phyloP scores from a whole-genome alignment of 2,329 filamentous ascomycete genomes.

The Colletotrichum tropicicola region DNA sequence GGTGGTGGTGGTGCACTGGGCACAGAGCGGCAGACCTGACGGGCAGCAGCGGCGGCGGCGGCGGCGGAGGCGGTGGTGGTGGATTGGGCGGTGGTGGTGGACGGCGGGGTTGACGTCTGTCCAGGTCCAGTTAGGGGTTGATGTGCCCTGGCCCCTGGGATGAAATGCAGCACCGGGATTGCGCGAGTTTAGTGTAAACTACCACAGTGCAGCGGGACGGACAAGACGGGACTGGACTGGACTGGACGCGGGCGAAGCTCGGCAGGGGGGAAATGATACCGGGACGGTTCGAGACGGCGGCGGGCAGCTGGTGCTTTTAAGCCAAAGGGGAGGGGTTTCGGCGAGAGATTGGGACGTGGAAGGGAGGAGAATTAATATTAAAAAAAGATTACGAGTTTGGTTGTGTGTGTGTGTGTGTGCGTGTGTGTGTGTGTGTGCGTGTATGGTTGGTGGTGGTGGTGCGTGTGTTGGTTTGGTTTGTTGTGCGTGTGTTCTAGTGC shows the following conservation, averaged over 20 bases:
- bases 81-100: conserved; percentile 5
- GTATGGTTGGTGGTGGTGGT: background rate
- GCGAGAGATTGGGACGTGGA: background rate
- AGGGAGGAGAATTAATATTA: background rate
- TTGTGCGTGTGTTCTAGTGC: conserved; percentile 12
- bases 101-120: conserved; percentile 29
- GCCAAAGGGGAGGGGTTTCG: background rate
- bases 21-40: conserved; percentile 16
- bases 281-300: conserved; percentile 12
- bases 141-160: conserved; percentile 27
- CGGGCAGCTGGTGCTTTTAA: background rate
- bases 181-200: conserved; percentile 28
- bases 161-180: conserved; percentile 21
- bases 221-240: too few species aligned
- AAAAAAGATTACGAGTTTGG: background rate
- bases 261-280: conserved; percentile 10
- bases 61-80: background rate
- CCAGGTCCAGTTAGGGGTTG: conserved; percentile 26
- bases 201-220: conserved; percentile 18
- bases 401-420: background rate
- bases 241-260: conserved; percentile 24
- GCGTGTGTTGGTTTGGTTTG: conserved; percentile 1
- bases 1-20: conserved; percentile 21
- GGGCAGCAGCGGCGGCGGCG: conserved; percentile 14
- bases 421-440: background rate